Percentiles rank a stretch among this genome's conserved stretches.
These are phyloP conservation scores for Geosiphon pyriformis DNA, from an alignment of 192 early-diverging fungal species.

Conservation along the genomic window DNA sequence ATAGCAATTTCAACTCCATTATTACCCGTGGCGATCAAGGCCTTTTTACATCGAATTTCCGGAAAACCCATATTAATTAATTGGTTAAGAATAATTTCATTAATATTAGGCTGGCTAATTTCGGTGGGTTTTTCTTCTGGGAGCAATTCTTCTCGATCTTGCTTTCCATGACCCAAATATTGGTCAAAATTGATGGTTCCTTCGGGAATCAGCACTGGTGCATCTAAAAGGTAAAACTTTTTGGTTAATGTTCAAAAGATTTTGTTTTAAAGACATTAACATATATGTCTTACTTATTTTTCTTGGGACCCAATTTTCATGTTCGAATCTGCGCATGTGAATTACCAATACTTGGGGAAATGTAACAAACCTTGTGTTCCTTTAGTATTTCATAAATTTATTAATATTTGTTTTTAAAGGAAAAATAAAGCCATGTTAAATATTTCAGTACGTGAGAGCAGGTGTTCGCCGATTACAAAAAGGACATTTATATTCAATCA, in stretches of 20 bases:
- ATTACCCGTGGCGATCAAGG: constrained; percentile 76
- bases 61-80: constrained; percentile 92
- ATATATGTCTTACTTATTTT: constrained; percentile 43
- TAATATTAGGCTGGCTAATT: constrained; percentile 40
- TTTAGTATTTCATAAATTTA: too few relatives aligned
- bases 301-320: constrained; percentile 78
- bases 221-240: constrained; percentile 31
- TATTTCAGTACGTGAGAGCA: constrained; percentile 46
- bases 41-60: constrained; percentile 75
- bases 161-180: constrained; percentile 62
- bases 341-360: constrained; percentile 73
- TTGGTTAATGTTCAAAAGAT: neutral
- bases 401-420: too few relatives aligned
- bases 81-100: constrained; percentile 68
- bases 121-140: constrained; percentile 62
- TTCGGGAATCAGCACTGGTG: constrained; percentile 53
- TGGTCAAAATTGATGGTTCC: constrained; percentile 57
- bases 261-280: neutral
- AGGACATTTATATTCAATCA: constrained; percentile 60
- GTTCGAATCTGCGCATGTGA: constrained; percentile 67
- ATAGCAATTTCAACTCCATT: constrained; percentile 79
- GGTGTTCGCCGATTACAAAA: constrained; percentile 52
- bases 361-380: constrained; percentile 56
- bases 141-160: constrained; percentile 66
- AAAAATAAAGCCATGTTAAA: neutral